Evolutionary conservation across 148 eudicot genomes (phyloP).

Genomic region (Nyssa sinensis): DNA sequence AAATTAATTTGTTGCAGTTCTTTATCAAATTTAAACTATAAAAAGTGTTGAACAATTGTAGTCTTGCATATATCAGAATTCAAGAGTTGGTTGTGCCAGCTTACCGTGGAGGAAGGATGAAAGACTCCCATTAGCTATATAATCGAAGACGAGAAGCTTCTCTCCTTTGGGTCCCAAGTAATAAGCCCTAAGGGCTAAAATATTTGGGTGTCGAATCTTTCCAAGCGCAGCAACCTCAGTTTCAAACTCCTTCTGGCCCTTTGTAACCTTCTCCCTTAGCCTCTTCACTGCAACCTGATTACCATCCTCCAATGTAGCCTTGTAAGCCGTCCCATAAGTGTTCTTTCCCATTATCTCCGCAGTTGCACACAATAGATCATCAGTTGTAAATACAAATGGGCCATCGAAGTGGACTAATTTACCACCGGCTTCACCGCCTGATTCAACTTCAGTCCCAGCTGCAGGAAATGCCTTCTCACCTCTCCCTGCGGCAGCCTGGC

Average conservation of each 20-base stretch:
- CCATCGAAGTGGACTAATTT: conserved; percentile 90
- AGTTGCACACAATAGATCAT: conserved; percentile 83
- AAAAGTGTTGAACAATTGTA: background rate
- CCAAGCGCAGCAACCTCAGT: conserved; percentile 69
- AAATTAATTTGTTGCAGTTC: too few species aligned
- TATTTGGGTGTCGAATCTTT: conserved; percentile 67
- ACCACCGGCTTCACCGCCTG: conserved; percentile 57
- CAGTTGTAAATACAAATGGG: conserved; percentile 78
- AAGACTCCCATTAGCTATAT: conserved; percentile 78
- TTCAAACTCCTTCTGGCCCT: conserved; percentile 85
- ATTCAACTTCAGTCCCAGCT: conserved; percentile 41
- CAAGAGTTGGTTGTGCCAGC: conserved; percentile 7
- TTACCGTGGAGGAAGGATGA: conserved; percentile 89
- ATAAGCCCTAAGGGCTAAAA: conserved; percentile 80
- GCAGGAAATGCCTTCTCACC: conserved; percentile 24
- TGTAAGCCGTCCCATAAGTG: conserved; percentile 76
- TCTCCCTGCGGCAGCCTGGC: conserved; percentile 14
- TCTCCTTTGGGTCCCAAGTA: conserved; percentile 92
- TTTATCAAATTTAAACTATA: background rate
- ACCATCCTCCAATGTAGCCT: conserved; percentile 84
- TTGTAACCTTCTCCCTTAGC: conserved; percentile 82
- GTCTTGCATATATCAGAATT: background rate
- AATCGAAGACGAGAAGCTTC: conserved; percentile 85
- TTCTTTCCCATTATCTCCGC: conserved; percentile 96
- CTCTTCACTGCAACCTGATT: conserved; percentile 87